Base-by-base conservation (phyloP, 805 yeast species). In the Phaffomyces antillensis region DNA sequence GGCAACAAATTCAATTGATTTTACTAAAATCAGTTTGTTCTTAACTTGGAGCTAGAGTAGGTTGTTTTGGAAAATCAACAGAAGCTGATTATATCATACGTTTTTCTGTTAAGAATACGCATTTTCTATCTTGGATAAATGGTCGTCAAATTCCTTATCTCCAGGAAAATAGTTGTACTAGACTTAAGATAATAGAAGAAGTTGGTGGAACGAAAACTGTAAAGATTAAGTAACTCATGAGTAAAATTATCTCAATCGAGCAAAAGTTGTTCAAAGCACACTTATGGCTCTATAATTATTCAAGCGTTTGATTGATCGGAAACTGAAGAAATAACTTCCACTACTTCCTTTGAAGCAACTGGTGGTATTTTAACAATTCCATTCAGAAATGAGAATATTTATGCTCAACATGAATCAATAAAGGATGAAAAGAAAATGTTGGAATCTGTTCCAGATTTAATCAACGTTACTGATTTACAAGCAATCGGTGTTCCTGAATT, bases 401-500 rank as follows among this genome's bases (percentile, higher is more conserved):
- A 59, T 37, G 68, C 71, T 18, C 61, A 37, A 15, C 44, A 41
- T 34, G 56, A 45, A 23, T 63, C 16, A 57, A 25, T 6, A 9
- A 15, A 57, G 8, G 55, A 58, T 20, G 52, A 56, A 43, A 41
- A 36, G 36, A 41, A n/a, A 20, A 55, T 62, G 15, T 58, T 71
- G n/a, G 63, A 68, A 25, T 63, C 74, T 4, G 76, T 72, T 37
- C 77, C 77, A 15, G 77, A 72, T 50, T 51, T 72, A 43, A 70
- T 72, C 43, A 54, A 72, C 10, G 71, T 72, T 7, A 52, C 65
- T 42, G 74, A 72, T 49, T 54, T 63, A 5, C 71, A 69, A 47
- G 75, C 75, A 15, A 64, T 72, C 12, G 76, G 76, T 6, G 72
- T 75, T 4, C 73, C 72, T 13, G 77, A 73, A 38, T 73, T 70